These are phyloP conservation scores for Pachyrhizus erosus DNA, from an alignment of 306 rosid genomes.

Conservation along the genomic window DNA sequence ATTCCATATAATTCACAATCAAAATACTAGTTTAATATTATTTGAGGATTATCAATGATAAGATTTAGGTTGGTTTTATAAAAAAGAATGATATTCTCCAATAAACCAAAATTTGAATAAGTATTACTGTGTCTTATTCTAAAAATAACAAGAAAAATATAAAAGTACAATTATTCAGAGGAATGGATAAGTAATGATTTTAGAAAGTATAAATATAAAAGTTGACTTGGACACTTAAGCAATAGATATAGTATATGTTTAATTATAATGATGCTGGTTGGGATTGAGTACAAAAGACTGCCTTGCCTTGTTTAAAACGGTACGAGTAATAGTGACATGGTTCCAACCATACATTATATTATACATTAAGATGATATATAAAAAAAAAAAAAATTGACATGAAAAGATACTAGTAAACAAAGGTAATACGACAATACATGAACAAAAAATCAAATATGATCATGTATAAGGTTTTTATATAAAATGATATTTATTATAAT, in stretches of 20 bases:
- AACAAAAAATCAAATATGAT: not conserved
- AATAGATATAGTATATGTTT: not conserved
- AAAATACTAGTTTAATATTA: no score
- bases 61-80: no score
- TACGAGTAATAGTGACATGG: not conserved
- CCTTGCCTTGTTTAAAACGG: not conserved
- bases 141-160: not conserved
- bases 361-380: not conserved
- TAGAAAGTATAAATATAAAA: not conserved
- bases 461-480: no score
- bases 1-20: not conserved
- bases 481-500: no score
- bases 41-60: no score
- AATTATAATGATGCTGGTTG: not conserved
- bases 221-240: not conserved
- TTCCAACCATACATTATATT: constrained; percentile 2
- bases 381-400: not conserved
- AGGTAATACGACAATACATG: not conserved
- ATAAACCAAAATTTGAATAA: not conserved
- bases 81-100: no score
- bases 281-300: not conserved
- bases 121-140: not conserved
- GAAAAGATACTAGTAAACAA: not conserved
- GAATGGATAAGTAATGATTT: not conserved
- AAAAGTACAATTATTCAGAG: not conserved